phyloP scores from a whole-genome alignment of 2,329 filamentous ascomycete genomes.

The Sphaerostilbella broomeana region DNA sequence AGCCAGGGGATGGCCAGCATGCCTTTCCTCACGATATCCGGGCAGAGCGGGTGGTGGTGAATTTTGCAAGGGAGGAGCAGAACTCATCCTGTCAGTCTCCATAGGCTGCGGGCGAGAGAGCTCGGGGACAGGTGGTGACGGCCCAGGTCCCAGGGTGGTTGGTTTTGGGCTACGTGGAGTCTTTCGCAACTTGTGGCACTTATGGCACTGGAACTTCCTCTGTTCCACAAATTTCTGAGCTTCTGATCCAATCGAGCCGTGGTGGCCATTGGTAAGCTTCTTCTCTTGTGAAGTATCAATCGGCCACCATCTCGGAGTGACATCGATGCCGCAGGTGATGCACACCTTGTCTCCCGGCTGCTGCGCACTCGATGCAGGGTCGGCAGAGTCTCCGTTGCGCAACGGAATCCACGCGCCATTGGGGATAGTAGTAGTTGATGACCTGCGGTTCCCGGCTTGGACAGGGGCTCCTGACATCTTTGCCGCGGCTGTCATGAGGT shows the following conservation, averaged over 20 bases:
- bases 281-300: constrained; percentile 47
- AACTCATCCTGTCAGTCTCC: constrained; percentile 15
- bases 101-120: constrained; percentile 11
- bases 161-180: constrained; percentile 21
- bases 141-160: constrained; percentile 1
- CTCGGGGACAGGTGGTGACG: constrained; percentile 8
- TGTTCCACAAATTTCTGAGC: constrained; percentile 54
- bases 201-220: constrained; percentile 65
- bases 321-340: constrained; percentile 60
- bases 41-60: constrained; percentile 21
- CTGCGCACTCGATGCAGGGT: constrained; percentile 21
- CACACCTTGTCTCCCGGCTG: constrained; percentile 50
- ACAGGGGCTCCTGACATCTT: constrained; percentile 40
- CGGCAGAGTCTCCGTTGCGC: constrained; percentile 22
- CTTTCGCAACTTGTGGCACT: constrained; percentile 55
- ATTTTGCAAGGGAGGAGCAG: constrained; percentile 22
- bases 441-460: constrained; percentile 40
- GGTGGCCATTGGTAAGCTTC: constrained; percentile 45
- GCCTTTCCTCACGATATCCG: constrained; percentile 22
- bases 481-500: constrained; percentile 60
- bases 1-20: constrained; percentile 15
- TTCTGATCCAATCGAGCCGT: constrained; percentile 46
- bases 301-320: constrained; percentile 69
- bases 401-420: constrained; percentile 16
- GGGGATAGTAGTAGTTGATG: constrained; percentile 44